Evolutionary conservation across 208 protist genomes (phyloP).

Genomic region (Naegleria lovaniensis): DNA sequence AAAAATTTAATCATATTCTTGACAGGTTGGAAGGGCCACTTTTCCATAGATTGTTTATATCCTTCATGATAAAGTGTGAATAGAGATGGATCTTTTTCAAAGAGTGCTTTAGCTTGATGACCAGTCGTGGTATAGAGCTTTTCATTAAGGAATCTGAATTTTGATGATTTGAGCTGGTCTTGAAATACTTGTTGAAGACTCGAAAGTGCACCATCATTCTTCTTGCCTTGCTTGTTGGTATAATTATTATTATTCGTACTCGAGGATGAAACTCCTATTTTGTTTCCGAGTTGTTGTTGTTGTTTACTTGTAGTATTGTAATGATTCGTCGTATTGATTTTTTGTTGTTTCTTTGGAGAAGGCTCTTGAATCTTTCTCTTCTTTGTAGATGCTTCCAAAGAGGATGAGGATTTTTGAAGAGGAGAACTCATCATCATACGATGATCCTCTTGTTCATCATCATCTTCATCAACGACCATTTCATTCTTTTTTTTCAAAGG

Average conservation of each 20-base stretch:
- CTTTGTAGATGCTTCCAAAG: background rate
- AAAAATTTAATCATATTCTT: constrained; percentile 6
- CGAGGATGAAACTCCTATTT: no score
- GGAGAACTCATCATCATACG: background rate
- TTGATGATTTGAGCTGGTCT: constrained; percentile 9
- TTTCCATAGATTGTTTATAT: background rate
- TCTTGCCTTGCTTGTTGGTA: background rate
- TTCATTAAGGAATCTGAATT: constrained; percentile 29
- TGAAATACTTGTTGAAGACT: background rate
- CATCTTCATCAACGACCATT: background rate
- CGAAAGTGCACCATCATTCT: background rate
- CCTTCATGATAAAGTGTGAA: constrained; percentile 21
- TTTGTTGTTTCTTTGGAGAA: background rate
- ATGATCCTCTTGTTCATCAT: background rate
- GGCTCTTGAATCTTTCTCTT: background rate
- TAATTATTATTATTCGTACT: no score
- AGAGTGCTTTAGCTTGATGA: constrained; percentile 5
- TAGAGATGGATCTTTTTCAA: constrained; percentile 7
- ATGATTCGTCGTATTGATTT: no score
- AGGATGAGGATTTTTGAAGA: background rate
- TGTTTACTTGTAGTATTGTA: no score
- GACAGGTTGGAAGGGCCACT: constrained; percentile 26
- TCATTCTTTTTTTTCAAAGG: background rate
- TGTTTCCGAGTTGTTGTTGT: background rate
- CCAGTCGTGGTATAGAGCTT: constrained; percentile 21